phyloP scores from a whole-genome alignment of 176 grass and related monocot species.

The Paspalum vaginatum region DNA sequence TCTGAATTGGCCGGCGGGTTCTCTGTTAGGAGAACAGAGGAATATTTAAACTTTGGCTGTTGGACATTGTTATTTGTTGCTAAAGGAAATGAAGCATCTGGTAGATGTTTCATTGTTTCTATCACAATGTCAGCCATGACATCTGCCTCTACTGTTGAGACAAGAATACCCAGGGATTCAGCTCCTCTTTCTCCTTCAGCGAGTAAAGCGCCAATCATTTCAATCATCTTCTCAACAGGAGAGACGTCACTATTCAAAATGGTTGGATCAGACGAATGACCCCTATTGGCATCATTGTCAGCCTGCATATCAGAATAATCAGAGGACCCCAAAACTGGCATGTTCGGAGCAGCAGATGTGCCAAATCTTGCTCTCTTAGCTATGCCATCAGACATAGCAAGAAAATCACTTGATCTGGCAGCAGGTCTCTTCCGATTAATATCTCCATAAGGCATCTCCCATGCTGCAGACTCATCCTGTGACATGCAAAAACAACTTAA shows the following conservation, averaged over 20 bases:
- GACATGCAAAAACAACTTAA: conserved; percentile 32
- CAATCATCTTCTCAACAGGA: conserved; percentile 98
- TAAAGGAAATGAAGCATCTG: conserved; percentile 29
- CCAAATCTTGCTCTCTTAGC: conserved; percentile 74
- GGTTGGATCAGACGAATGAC: conserved; percentile 53
- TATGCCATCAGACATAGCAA: conserved; percentile 50
- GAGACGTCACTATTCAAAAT: conserved; percentile 61
- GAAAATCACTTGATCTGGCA: conserved; percentile 53
- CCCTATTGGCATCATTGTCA: conserved; percentile 43
- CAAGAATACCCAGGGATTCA: conserved; percentile 88
- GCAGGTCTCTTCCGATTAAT: conserved; percentile 48
- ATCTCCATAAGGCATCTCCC: conserved; percentile 64
- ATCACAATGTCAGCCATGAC: conserved; percentile 99
- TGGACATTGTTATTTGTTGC: conserved; percentile 38
- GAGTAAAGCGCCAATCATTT: conserved; percentile 96
- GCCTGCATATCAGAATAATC: conserved; percentile 45
- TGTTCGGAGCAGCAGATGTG: conserved; percentile 34
- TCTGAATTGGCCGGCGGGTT: conserved; percentile 33
- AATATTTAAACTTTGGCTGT: conserved; percentile 41
- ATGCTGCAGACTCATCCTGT: conserved; percentile 55
- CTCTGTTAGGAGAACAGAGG: conserved; percentile 40
- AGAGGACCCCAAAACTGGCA: conserved; percentile 40
- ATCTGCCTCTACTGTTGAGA: conserved; percentile 87
- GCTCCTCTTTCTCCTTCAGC: conserved; percentile 99
- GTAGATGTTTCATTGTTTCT: conserved; percentile 99